Percentiles rank a stretch among this genome's conserved stretches.
These are phyloP conservation scores for Tetrahymena thermophila DNA, from an alignment of 73 alveolate species.

Conservation along the genomic window DNA sequence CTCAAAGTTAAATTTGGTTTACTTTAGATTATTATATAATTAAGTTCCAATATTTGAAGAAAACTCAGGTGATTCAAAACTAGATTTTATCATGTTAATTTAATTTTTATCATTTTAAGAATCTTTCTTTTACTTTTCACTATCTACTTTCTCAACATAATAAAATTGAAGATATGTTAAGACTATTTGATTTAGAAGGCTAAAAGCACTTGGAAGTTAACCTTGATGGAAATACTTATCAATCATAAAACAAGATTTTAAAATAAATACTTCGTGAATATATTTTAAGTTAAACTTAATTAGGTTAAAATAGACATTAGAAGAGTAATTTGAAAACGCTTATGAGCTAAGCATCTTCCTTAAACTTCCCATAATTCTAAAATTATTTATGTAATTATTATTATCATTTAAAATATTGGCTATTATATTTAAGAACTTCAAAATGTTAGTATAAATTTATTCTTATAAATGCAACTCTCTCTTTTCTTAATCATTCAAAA, in stretches of 20 bases:
- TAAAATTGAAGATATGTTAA: background rate
- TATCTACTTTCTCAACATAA: background rate
- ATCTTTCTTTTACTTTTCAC: background rate
- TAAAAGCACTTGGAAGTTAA: background rate
- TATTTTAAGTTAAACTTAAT: background rate
- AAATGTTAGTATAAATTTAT: background rate
- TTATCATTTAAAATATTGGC: background rate
- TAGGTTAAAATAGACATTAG: background rate
- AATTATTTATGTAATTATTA: background rate
- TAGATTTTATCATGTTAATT: background rate
- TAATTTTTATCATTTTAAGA: background rate
- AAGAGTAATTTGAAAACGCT: background rate
- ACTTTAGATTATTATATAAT: background rate
- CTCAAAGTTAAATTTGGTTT: background rate
- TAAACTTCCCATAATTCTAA: background rate
- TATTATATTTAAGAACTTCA: background rate
- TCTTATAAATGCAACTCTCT: background rate
- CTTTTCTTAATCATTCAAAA: background rate
- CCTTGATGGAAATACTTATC: background rate
- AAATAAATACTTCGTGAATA: background rate
- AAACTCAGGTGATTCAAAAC: background rate
- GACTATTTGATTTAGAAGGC: background rate
- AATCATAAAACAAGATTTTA: background rate
- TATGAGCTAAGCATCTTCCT: background rate
- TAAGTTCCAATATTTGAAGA: background rate